Base-by-base conservation (phyloP, 78 protist genomes). In the Chrysochromulina parva region DNA sequence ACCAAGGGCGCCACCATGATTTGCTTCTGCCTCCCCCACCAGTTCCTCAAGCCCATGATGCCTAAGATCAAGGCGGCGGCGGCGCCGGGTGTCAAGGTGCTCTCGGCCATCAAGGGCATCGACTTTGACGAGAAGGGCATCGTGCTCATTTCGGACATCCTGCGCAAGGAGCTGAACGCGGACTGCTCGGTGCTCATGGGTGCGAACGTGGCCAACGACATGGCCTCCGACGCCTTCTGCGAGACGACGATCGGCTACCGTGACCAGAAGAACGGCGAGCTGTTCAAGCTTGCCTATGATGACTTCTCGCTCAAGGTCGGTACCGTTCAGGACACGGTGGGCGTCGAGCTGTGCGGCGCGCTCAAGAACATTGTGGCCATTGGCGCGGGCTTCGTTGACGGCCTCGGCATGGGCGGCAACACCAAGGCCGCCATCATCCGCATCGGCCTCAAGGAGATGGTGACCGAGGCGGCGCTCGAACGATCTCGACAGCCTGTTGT, bases 401-500 rank as follows among this genome's bases (percentile, higher is more conserved):
- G 96, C 24, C 89, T 93, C 62, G 14, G 20, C 62, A 60, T 26
- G 24, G 90, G 71, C 47, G 84, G n/a, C 50, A 95, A 95, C 93
- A 90, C 97, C 28, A 95, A 95, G 92, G 95, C 96, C 7, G 96
- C 97, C 20, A 22, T 95, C 62, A 85, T 95, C 22, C 90, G 97
- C 13, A 74, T 74, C 24, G 82, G 82, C 26, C 82, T 74, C 55
- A 74, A 74, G 82, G 82, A 74, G 82, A 74, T 48, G 82, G 24
- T 48, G 38, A 38, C 38, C 38, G 38, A 38, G 38, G 38, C 38
- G 38, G 38, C 38, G 38, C 38, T 38, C 38, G 38, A 38, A 38
- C 38, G 38, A 0, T 38, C 38, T 38, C 38, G 38, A 0, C 38
- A 38, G 38, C 38, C 38, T 38, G 38, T 38, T 38, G 38, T 38